Evolutionary conservation across 169 alveolate species (phyloP).

Genomic region (Blepharisma undulans): DNA sequence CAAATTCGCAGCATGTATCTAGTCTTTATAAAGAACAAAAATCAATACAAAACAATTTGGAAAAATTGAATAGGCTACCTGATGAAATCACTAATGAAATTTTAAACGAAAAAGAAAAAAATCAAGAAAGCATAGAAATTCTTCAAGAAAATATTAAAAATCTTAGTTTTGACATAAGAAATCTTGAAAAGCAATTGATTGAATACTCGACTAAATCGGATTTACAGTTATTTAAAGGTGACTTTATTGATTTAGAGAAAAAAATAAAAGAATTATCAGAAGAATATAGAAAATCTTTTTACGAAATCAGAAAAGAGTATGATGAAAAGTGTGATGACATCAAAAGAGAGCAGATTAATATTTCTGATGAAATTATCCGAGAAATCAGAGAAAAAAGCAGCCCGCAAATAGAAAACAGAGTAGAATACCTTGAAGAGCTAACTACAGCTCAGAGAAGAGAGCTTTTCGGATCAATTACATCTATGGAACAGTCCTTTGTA

Average conservation of each 20-base stretch:
- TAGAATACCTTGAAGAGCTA: conserved; percentile 20
- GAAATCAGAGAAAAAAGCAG: neutral
- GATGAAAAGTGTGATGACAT: neutral
- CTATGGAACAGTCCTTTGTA: neutral
- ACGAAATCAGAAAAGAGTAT: neutral
- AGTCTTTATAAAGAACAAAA: neutral
- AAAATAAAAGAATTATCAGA: neutral
- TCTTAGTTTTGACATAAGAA: neutral
- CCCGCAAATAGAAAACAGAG: neutral
- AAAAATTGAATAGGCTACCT: neutral
- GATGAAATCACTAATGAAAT: neutral
- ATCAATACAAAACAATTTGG: neutral
- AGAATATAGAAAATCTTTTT: neutral
- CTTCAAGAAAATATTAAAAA: neutral
- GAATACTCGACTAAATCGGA: neutral
- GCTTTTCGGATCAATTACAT: neutral
- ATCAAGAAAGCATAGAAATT: neutral
- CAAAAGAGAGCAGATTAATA: neutral
- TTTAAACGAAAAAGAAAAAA: conserved; percentile 3
- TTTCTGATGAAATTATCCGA: neutral
- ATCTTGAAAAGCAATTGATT: neutral
- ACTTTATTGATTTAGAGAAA: neutral
- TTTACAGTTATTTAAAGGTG: neutral
- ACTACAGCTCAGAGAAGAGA: conserved; percentile 18
- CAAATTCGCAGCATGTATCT: neutral